Percentiles rank a stretch among this genome's conserved stretches.
phyloP scores from a whole-genome alignment of 805 yeast genomes.

The Candida easanensis region DNA sequence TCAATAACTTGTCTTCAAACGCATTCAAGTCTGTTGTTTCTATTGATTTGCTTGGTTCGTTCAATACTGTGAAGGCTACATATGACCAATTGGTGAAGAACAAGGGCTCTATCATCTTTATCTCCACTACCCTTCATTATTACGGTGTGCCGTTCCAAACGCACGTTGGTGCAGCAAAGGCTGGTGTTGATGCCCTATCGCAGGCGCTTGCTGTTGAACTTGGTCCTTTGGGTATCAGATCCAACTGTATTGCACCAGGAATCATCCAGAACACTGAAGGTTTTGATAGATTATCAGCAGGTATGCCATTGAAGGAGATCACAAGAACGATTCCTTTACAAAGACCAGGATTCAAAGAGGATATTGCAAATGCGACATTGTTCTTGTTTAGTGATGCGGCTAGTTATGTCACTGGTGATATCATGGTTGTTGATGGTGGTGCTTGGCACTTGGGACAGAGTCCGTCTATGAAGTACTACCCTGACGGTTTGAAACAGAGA shows the following conservation, averaged over 20 bases:
- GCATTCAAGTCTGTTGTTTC: slow-evolving; percentile 87
- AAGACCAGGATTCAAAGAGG: slow-evolving; percentile 65
- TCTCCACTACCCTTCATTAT: slow-evolving; percentile 88
- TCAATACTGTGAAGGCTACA: slow-evolving; percentile 84
- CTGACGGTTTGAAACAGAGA: slow-evolving; percentile 36
- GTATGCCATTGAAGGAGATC: slow-evolving; percentile 38
- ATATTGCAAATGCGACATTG: slow-evolving; percentile 86
- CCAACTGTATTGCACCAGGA: slow-evolving; percentile 90
- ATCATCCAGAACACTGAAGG: slow-evolving; percentile 89
- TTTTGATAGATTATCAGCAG: slow-evolving; percentile 55
- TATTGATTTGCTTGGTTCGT: slow-evolving; percentile 86
- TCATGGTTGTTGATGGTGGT: slow-evolving; percentile 86
- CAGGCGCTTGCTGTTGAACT: slow-evolving; percentile 85
- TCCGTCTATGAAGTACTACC: slow-evolving; percentile 39
- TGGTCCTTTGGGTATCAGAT: slow-evolving; percentile 84
- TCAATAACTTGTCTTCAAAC: slow-evolving; percentile 73
- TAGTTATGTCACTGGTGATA: slow-evolving; percentile 70
- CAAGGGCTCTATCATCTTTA: slow-evolving; percentile 73
- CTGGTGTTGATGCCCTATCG: slow-evolving; percentile 88
- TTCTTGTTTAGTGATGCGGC: slow-evolving; percentile 84
- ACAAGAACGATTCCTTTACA: slow-evolving; percentile 50
- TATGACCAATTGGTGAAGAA: slow-evolving; percentile 59
- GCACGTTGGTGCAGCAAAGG: slow-evolving; percentile 94
- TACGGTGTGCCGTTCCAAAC: slow-evolving; percentile 85
- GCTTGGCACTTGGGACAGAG: slow-evolving; percentile 74